These are phyloP conservation scores for Colletotrichum aenigma DNA, from an alignment of 2,329 filamentous ascomycete genomes.

Conservation along the genomic window DNA sequence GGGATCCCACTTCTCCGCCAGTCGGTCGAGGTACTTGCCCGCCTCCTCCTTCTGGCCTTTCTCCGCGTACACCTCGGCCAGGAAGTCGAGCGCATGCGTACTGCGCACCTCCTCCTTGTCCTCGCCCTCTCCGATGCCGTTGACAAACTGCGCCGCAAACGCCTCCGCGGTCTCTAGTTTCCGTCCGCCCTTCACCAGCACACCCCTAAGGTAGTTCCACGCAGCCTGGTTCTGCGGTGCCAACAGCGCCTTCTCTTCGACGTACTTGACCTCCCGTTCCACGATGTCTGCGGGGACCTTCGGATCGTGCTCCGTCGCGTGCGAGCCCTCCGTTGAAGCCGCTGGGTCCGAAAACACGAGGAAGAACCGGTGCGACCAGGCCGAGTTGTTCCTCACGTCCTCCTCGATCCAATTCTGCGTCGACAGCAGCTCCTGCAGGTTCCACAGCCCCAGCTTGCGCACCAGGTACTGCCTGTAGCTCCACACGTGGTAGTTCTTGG, in stretches of 20 bases:
- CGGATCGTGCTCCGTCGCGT: slow-evolving; percentile 57
- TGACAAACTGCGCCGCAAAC: slow-evolving; percentile 58
- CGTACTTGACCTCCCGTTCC: slow-evolving; percentile 77
- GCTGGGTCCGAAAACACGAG: slow-evolving; percentile 75
- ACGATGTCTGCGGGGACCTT: slow-evolving; percentile 66
- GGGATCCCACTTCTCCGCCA: slow-evolving; percentile 88
- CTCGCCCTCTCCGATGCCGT: slow-evolving; percentile 43
- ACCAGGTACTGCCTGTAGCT: slow-evolving; percentile 82
- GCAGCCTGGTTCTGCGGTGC: slow-evolving; percentile 94
- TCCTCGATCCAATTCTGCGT: slow-evolving; percentile 74
- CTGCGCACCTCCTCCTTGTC: slow-evolving; percentile 59
- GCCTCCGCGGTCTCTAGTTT: slow-evolving; percentile 46
- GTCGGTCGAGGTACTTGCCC: slow-evolving; percentile 69
- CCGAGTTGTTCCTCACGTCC: slow-evolving; percentile 94
- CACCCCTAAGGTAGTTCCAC: slow-evolving; percentile 89
- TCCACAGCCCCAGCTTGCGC: slow-evolving; percentile 70
- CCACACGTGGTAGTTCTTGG: slow-evolving; percentile 99
- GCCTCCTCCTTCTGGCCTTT: slow-evolving; percentile 66
- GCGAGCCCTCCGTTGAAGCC: slow-evolving; percentile 48
- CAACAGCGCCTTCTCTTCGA: slow-evolving; percentile 72
- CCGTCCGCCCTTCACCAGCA: slow-evolving; percentile 70
- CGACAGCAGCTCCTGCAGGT: slow-evolving; percentile 71
- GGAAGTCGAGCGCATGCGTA: slow-evolving; percentile 71
- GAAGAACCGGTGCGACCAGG: slow-evolving; percentile 97
- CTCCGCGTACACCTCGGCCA: slow-evolving; percentile 71